Conservation (phyloP, 2,329 filamentous ascomycete species). For the Cucurbitaria berberidis region DNA sequence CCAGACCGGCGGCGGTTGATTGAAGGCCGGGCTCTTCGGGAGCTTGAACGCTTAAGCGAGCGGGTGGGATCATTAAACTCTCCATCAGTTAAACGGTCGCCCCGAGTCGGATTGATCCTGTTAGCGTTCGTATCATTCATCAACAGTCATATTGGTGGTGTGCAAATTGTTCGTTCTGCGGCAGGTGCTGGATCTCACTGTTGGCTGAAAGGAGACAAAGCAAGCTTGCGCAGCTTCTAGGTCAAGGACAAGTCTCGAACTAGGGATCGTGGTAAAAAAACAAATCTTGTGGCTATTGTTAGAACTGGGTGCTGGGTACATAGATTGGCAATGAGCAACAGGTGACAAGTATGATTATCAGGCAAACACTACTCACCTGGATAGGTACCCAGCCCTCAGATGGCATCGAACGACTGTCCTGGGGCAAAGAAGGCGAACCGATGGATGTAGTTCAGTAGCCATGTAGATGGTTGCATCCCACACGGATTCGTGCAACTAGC, state of each 20-base stretch:
- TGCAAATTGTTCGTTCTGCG: constrained; percentile 1
- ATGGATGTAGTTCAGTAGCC: not conserved
- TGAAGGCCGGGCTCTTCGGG: constrained; percentile 24
- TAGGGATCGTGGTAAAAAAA: not conserved
- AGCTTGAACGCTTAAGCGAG: constrained; percentile 32
- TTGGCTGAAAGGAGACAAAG: constrained; percentile 1
- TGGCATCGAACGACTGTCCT: not conserved
- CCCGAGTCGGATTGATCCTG: constrained; percentile 7
- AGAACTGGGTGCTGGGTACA: constrained; percentile 12
- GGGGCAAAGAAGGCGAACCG: not conserved
- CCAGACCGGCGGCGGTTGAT: constrained; percentile 33
- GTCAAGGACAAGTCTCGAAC: not conserved
- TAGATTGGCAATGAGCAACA: constrained; percentile 7
- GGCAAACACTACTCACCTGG: not conserved
- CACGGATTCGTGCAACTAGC: not conserved
- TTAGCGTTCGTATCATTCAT: constrained; percentile 37
- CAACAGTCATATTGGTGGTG: constrained; percentile 27
- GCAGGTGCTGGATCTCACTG: not conserved
- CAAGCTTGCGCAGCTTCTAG: not conserved
- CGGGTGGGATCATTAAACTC: constrained; percentile 26
- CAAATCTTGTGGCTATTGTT: constrained; percentile 7
- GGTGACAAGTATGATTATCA: not conserved
- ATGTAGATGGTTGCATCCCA: not conserved
- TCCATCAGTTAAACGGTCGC: constrained; percentile 17
- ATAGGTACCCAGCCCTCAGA: not conserved